Percentiles rank a stretch among this genome's conserved stretches.
These are phyloP conservation scores for Fimicolochytrium jonesii DNA, from an alignment of 192 early-diverging fungal species.

Conservation along the genomic window DNA sequence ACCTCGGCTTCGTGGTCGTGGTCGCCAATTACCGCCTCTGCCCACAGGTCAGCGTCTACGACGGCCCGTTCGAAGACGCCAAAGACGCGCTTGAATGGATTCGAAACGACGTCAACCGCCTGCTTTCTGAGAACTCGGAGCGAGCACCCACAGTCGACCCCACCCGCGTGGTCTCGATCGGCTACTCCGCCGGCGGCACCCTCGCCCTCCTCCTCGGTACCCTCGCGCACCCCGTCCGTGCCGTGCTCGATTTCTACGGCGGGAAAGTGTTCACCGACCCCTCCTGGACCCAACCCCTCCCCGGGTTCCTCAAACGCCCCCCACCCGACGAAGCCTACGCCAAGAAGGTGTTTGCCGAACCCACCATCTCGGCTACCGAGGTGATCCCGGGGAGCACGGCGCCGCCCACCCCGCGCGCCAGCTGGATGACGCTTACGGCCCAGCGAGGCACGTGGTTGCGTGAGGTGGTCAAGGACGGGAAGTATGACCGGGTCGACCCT, in stretches of 20 bases:
- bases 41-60: conserved; percentile 5
- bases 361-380: not conserved
- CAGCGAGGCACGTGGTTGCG: conserved; percentile 1
- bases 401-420: not conserved
- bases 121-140: not conserved
- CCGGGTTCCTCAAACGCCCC: not conserved
- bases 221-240: not conserved
- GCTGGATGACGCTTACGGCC: not conserved
- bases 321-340: not conserved
- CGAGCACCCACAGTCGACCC: not conserved
- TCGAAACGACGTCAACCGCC: not conserved
- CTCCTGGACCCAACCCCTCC: not conserved
- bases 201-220: conserved; percentile 11
- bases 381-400: not conserved
- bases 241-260: conserved; percentile 13
- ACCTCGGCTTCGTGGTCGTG: conserved; percentile 11
- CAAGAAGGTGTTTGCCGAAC: not conserved
- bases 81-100: conserved; percentile 5
- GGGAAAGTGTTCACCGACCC: conserved; percentile 4
- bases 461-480: conserved; percentile 5
- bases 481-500: conserved; percentile 10
- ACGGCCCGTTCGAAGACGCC: conserved; percentile 7
- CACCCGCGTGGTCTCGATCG: not conserved
- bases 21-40: conserved; percentile 16
- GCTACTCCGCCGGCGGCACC: conserved; percentile 1